Base-by-base conservation (phyloP, 1,284 basidiomycete genomes). In the Irpex sp. region DNA sequence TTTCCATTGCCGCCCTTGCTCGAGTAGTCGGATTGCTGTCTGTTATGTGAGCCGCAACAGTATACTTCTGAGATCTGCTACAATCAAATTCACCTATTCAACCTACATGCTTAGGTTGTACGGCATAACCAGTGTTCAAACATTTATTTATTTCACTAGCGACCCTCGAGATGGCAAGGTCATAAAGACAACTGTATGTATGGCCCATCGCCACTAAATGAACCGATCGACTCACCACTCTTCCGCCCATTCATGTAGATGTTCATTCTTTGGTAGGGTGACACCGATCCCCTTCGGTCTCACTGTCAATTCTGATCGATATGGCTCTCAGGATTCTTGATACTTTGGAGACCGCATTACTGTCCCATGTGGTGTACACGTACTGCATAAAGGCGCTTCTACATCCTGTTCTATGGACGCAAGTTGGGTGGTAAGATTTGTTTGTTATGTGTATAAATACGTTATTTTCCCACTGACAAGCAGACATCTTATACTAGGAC, bases 111-210 rank as follows among this genome's bases (percentile, higher is more conserved):
- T 43, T 17, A 64, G 63, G 49, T 37, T 64, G 5, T 64, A 58
- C 55, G 63, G 63, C 19, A 59, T 64, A 13, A 61, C 63, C 2
- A 61, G 59, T 37, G 57, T 61, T n/a, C 63, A 64, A 31, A 59
- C 55, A 4, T 64, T 54, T 31, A 39, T 58, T 13, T 64, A 64
- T 47, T 61, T 55, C 26, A 17, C 19, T 9, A 57, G 39, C 6
- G 57, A 19, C 21, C 36, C 26, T 19, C 39, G 26, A 5, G 60
- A 61, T 31, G 19, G 57, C 9, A 26, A 9, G n/a, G 8, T 55
- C 33, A 47, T 61, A 35, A 61, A 59, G 43, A 21, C 15, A n/a
- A 33, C 49, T 35, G 63, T 64, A 37, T 51, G 57, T 60, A 5
- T 5, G 26, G 26, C 3, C 26, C 26, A 26, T 26, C 26, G 26